phyloP scores from a whole-genome alignment of 2,329 filamentous ascomycete genomes.

The Fusarium abutilonis region DNA sequence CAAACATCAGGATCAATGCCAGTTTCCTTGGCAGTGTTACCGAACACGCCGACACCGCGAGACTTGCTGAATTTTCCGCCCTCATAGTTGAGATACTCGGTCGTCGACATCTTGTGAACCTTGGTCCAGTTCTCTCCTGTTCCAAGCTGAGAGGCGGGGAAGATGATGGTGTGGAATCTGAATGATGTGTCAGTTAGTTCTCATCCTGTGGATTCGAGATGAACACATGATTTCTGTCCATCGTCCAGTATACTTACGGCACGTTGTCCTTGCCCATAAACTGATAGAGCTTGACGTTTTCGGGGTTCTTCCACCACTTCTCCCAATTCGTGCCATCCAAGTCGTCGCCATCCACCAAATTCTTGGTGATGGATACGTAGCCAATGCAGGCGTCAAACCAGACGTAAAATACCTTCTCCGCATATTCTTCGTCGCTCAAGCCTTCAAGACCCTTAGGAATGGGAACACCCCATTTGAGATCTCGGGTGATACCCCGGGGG shows the following conservation, averaged over 20 bases:
- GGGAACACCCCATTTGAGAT: constrained; percentile 86
- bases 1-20: constrained; percentile 88
- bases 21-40: constrained; percentile 87
- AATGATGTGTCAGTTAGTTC: constrained; percentile 12
- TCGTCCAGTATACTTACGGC: constrained; percentile 50
- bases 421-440: constrained; percentile 64
- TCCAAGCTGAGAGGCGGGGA: constrained; percentile 86
- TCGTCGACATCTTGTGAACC: constrained; percentile 87
- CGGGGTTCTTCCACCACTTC: constrained; percentile 92
- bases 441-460: constrained; percentile 60
- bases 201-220: too few relatives aligned
- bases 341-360: constrained; percentile 72
- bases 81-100: constrained; percentile 88
- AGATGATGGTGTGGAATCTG: constrained; percentile 80
- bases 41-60: constrained; percentile 88
- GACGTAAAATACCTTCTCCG: constrained; percentile 83
- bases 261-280: constrained; percentile 86
- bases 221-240: not conserved
- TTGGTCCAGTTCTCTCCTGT: constrained; percentile 88
- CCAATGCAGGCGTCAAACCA: constrained; percentile 95
- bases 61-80: constrained; percentile 94
- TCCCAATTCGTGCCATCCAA: constrained; percentile 76
- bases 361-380: constrained; percentile 93
- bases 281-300: constrained; percentile 89
- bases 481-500: constrained; percentile 87